phyloP scores from a whole-genome alignment of 2,329 filamentous ascomycete genomes.

The Fusarium newnesense region DNA sequence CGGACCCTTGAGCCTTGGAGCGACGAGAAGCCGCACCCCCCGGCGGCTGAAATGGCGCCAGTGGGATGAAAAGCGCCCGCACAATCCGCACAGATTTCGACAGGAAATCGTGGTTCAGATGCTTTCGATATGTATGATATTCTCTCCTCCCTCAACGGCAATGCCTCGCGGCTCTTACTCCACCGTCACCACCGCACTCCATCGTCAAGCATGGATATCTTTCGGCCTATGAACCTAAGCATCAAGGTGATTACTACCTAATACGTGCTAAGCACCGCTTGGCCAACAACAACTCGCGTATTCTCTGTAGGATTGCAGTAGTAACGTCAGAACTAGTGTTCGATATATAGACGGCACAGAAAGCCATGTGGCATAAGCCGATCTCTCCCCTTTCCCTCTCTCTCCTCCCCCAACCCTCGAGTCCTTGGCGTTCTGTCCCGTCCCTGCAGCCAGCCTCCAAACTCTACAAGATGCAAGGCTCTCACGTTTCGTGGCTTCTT shows the following conservation, averaged over 20 bases:
- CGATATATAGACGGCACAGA: constrained; percentile 28
- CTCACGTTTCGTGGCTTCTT: constrained; percentile 28
- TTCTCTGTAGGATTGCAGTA: not conserved
- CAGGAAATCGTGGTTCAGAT: not conserved
- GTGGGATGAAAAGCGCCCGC: not conserved
- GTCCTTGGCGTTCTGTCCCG: constrained; percentile 8
- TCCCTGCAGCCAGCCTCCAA: constrained; percentile 14
- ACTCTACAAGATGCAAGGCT: constrained; percentile 17
- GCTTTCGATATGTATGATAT: not conserved
- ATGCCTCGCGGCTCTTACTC: not conserved
- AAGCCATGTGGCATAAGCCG: constrained; percentile 26
- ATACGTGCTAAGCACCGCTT: constrained; percentile 12
- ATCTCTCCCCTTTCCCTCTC: constrained; percentile 5
- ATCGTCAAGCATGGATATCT: constrained; percentile 13
- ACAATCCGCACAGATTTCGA: not conserved
- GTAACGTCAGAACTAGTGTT: not conserved
- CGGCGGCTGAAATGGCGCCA: not conserved
- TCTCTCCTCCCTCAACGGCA: not conserved
- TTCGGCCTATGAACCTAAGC: constrained; percentile 6
- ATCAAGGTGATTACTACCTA: constrained; percentile 28
- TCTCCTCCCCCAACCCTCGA: constrained; percentile 3
- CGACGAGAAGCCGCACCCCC: not conserved
- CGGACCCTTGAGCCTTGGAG: not conserved
- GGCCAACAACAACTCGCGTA: not conserved
- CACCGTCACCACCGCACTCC: constrained; percentile 12